Conservation (phyloP, 331 rosid genomes). For the Quercus phellos region DNA sequence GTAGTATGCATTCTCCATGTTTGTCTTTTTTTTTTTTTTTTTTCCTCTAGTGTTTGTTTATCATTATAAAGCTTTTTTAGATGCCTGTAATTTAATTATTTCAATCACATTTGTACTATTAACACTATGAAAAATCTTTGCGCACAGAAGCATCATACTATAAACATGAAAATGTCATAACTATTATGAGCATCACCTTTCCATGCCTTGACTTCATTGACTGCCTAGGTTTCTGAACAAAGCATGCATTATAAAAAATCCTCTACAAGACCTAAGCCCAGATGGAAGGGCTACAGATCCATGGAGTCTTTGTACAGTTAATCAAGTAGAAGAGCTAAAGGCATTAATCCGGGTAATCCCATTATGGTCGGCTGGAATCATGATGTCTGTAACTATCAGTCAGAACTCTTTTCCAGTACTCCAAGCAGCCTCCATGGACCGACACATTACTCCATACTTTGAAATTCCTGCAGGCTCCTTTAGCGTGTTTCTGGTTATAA, state of each 20-base stretch:
- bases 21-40: too few relatives aligned
- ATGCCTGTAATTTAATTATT: neutral
- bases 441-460: slow-evolving; percentile 26
- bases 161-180: neutral
- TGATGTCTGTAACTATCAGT: slow-evolving; percentile 20
- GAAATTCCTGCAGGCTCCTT: slow-evolving; percentile 50
- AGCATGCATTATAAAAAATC: slow-evolving; percentile 29
- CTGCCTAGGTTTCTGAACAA: slow-evolving; percentile 33
- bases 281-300: slow-evolving; percentile 35
- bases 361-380: slow-evolving; percentile 46
- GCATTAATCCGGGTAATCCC: slow-evolving; percentile 36
- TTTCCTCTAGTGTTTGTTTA: too few relatives aligned
- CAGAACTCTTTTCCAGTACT: slow-evolving; percentile 28
- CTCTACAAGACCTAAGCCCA: slow-evolving; percentile 13
- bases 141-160: neutral
- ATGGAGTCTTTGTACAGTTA: slow-evolving; percentile 47
- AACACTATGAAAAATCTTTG: neutral
- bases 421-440: slow-evolving; percentile 44
- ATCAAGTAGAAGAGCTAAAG: slow-evolving; percentile 46
- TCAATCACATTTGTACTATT: neutral
- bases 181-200: neutral
- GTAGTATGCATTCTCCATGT: too few relatives aligned
- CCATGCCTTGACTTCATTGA: neutral
- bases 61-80: neutral
- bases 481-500: slow-evolving; percentile 18